These are phyloP conservation scores for Syzygium jambos DNA, from an alignment of 345 rosid species.

Conservation along the genomic window DNA sequence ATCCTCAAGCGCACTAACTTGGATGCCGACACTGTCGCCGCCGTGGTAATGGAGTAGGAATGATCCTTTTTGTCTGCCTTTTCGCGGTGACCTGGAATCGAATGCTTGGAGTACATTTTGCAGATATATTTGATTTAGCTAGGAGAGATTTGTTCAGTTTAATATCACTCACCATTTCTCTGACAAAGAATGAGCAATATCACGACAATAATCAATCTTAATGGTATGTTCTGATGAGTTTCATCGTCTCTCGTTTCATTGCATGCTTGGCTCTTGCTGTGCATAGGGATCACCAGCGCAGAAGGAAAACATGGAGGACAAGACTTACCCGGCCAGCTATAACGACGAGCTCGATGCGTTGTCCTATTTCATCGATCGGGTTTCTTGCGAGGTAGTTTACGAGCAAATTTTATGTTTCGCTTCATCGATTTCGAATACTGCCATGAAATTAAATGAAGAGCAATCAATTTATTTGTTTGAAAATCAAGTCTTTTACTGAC, in stretches of 20 bases:
- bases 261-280: not conserved
- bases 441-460: not conserved
- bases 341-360: constrained; percentile 24
- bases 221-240: not conserved
- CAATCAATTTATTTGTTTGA: not conserved
- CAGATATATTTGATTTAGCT: not conserved
- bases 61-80: not conserved
- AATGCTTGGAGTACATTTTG: not conserved
- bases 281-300: not conserved
- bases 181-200: not conserved
- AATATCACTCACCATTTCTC: not conserved
- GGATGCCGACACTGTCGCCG: constrained; percentile 16
- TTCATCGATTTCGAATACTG: not conserved
- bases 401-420: not conserved
- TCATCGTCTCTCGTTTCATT: not conserved
- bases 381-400: constrained; percentile 47
- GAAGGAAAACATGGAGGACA: constrained; percentile 26
- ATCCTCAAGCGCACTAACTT: constrained; percentile 47
- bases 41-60: constrained; percentile 16
- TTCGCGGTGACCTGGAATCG: not conserved
- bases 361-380: constrained; percentile 50
- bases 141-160: not conserved
- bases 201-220: not conserved
- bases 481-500: not conserved
- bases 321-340: constrained; percentile 9